Conservation (phyloP, 225 moss, liverwort and hornwort genomes). For the Physcomitrium patens region DNA sequence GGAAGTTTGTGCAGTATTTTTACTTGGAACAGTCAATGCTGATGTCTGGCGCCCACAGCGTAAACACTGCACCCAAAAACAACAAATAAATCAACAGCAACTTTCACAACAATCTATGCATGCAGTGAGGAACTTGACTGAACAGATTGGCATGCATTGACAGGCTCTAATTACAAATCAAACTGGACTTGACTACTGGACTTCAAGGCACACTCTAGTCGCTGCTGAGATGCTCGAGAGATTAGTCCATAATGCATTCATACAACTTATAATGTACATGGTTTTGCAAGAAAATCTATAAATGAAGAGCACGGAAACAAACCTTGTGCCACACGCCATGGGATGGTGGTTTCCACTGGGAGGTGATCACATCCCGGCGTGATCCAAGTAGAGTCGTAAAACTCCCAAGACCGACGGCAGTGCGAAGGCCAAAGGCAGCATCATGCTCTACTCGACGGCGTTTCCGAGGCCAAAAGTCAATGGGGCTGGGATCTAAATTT, state of each 20-base stretch:
- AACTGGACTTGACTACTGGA: too few relatives aligned
- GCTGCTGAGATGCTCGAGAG: too few relatives aligned
- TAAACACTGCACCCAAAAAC: constrained; percentile 69
- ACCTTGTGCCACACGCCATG: constrained; percentile 97
- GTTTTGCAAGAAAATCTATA: constrained; percentile 15
- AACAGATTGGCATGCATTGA: neutral
- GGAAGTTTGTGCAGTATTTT: constrained; percentile 19
- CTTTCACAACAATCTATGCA: neutral
- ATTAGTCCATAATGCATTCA: too few relatives aligned
- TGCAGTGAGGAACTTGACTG: neutral
- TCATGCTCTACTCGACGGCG: constrained; percentile 83
- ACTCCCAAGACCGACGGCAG: constrained; percentile 85
- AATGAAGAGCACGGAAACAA: constrained; percentile 13
- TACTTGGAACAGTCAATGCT: constrained; percentile 67
- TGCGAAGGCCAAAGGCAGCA: constrained; percentile 87
- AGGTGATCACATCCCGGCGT: constrained; percentile 83
- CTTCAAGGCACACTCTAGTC: neutral
- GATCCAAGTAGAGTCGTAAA: constrained; percentile 85
- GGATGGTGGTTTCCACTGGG: constrained; percentile 75
- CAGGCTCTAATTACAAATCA: neutral
- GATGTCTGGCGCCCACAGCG: constrained; percentile 96
- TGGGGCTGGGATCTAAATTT: constrained; percentile 61
- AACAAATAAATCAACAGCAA: constrained; percentile 10
- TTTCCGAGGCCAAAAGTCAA: constrained; percentile 86
- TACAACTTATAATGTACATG: neutral